Base-by-base conservation (phyloP, 345 rosid genomes). In the Euphorbia tirucalli region DNA sequence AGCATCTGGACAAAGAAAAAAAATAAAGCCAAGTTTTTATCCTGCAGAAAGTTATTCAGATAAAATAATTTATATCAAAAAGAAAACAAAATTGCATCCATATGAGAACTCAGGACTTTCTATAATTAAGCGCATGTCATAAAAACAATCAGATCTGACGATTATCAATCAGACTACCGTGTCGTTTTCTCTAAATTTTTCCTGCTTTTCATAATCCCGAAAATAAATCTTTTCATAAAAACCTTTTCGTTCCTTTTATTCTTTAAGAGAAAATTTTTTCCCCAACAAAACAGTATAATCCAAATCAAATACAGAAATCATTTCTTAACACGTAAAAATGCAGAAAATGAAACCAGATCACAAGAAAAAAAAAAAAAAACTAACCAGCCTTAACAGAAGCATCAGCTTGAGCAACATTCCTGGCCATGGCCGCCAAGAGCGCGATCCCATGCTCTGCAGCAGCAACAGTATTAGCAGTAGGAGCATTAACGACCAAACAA, bases 381-480 rank as follows among this genome's bases (percentile, higher is more conserved):
- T 73, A 43, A 96, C 99, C 99, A 77, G 96, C 89, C 83, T 96
- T 96, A 49, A 91, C 65, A 21, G 76, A 74, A 4, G 77, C 77
- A 59, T 74, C 77, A 50, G 77, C 78, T 52, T 68, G 78, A 24
- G 78, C 73, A 62, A 68, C 68, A 62, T 75, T 75, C 21, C 78
- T 75, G 0, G 77, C 67, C 72, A 67, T 74, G 49, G 77, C 72
- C 2, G 72, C 72, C 66, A 74, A 61, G 5, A 74, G 55, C 15
- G 77, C 72, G 65, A 74, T 67, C 68, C 68, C 74, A 13, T 68
- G 73, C 56, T 75, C 78, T 0, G 74, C 78, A 7, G 74, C 78
- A 7, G 78, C 78, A 13, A 75, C 73, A 6, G 74, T 69, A 31
- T 68, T 75, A 15, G 78, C 74, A 15, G 73, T 69, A 2, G 78